These are phyloP conservation scores for Talaromyces trachyspermus DNA, from an alignment of 495 filamentous ascomycete genomes.

Conservation along the genomic window DNA sequence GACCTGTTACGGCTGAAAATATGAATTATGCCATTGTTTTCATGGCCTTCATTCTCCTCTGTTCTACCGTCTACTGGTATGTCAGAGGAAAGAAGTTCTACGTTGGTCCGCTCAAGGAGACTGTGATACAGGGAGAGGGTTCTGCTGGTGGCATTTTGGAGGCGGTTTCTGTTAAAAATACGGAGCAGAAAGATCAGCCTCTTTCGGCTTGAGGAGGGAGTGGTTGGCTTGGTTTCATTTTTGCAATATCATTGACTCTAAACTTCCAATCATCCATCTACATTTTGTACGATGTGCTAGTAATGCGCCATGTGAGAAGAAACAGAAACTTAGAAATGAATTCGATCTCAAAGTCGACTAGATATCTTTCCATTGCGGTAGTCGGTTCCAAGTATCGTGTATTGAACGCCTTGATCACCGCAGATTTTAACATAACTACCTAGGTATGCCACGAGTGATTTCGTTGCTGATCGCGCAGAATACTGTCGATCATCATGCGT, in stretches of 20 bases:
- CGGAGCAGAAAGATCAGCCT: not conserved
- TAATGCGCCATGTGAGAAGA: not conserved
- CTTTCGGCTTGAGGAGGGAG: no score
- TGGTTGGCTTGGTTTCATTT: not conserved
- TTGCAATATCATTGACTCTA: not conserved
- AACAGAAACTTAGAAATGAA: not conserved
- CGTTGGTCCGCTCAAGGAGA: conserved; percentile 42
- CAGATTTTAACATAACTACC: not conserved
- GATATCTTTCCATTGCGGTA: no score
- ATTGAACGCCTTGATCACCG: no score
- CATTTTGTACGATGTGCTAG: no score
- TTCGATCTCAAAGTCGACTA: not conserved
- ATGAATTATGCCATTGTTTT: conserved; percentile 43
- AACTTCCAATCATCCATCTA: no score
- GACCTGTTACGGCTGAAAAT: conserved; percentile 41
- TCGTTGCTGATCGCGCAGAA: no score
- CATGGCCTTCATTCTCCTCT: conserved; percentile 38
- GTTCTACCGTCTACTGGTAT: conserved; percentile 45
- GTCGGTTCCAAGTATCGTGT: no score
- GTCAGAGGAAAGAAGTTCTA: conserved; percentile 41
- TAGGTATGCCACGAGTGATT: no score
- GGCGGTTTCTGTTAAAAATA: conserved; percentile 23
- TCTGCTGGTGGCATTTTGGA: conserved; percentile 16
- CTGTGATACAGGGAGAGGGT: conserved; percentile 11
- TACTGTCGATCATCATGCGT: no score